Evolutionary conservation across 805 yeast genomes (phyloP), one percentile per base, ranked within the genome.

Genomic region (Clavispora asparagi): DNA sequence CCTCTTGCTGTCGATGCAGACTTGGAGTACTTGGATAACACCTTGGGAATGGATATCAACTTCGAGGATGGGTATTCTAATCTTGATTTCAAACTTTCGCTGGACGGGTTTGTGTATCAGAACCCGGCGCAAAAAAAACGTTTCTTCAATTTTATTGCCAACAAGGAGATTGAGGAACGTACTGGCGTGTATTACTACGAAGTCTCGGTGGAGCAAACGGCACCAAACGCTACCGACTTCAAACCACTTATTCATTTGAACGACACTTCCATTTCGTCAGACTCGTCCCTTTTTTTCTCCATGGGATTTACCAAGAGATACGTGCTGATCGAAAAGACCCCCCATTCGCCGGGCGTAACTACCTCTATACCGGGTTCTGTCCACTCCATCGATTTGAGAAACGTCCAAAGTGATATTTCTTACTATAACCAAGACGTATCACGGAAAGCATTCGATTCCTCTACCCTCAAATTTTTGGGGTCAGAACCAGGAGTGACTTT

Each of bases 171-270:
- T 6, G 48, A 52, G 14, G 56, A 67, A 4, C 54, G 65, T 4
- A 57, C 65, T 2, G 76, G 77, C 1, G 49, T 72, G 1, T 72
- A 59, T 51, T 72, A 72, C 50, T 72, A 70, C 50, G 77, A 72
- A 48, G 63, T 68, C 5, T 66, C 63, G 45, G 58, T 71, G 11
- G 59, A 54, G 40, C 77, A 72, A 51, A 60, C 57, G 13, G 57
- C 64, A 27, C 61, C 72, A 2, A 56, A 51, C n/a, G 57, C 66
- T 11, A 62, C 73, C 0, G 57, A 57, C 32, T 57, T 52, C 50
- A 59, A 57, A 27, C 69, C 74, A 3, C 53, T 71, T 6, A 59
- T 70, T 10, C 58, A 62, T 12, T 59, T 65, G 41, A 61, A 61
- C 43, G 75, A 71, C 49, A 51, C 59, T 12, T 59, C 72, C 0